Conservation (phyloP, 2,329 filamentous ascomycete genomes). For the Exutisphaerella laricina region DNA sequence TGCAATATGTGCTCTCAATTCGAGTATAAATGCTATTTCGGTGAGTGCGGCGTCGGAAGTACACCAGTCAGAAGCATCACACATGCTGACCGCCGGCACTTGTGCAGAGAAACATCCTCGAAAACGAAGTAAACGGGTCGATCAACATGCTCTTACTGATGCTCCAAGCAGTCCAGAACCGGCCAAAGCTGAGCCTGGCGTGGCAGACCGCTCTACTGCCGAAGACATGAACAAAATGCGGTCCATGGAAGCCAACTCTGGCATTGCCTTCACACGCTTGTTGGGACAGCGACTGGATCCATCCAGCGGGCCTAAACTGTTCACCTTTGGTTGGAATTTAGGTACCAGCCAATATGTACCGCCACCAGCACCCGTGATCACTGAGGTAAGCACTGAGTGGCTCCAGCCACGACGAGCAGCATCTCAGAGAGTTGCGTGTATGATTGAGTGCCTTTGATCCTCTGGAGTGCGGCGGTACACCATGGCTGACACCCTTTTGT, state of each 20-base stretch:
- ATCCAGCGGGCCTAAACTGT: constrained; percentile 48
- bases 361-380: constrained; percentile 32
- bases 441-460: no score
- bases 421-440: no score
- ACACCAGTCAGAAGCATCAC: no score
- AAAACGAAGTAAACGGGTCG: constrained; percentile 32
- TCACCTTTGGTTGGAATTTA: constrained; percentile 55
- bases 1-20: constrained; percentile 51
- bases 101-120: constrained; percentile 31
- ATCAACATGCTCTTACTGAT: constrained; percentile 25
- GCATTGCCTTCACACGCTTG: constrained; percentile 51
- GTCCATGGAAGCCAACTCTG: constrained; percentile 53
- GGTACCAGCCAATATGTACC: constrained; percentile 28
- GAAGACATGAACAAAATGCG: constrained; percentile 33
- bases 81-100: no score
- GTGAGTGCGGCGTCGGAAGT: no score
- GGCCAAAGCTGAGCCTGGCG: constrained; percentile 17
- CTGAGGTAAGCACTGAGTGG: no score
- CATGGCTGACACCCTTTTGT: no score
- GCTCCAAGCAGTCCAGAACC: constrained; percentile 13
- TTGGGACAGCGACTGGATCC: constrained; percentile 51
- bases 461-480: no score
- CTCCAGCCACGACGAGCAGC: no score
- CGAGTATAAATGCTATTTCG: constrained; percentile 51
- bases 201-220: constrained; percentile 17